Evolutionary conservation across 2,329 filamentous ascomycete species (phyloP).

Genomic region (Colletotrichum sp.): DNA sequence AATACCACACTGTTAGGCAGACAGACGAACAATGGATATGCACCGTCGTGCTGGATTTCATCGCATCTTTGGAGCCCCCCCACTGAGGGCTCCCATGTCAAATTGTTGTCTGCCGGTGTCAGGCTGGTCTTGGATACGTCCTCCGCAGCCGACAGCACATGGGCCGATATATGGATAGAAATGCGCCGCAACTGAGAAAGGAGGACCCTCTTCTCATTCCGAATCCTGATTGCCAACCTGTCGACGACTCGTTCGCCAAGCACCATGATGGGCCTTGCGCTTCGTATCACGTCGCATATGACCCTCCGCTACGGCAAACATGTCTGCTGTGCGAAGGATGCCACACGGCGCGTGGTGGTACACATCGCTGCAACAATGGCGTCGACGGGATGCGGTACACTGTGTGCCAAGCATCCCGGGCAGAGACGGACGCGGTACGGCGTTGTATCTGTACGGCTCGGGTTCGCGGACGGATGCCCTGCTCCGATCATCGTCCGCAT

Average conservation of each 20-base stretch:
- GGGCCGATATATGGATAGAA: constrained; percentile 3
- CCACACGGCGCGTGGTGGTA: neutral
- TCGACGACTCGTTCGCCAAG: constrained; percentile 11
- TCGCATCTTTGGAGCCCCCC: constrained; percentile 11
- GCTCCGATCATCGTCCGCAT: constrained; percentile 9
- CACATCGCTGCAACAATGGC: neutral
- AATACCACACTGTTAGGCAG: neutral
- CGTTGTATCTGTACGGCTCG: neutral
- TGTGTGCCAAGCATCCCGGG: neutral
- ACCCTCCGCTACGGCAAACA: neutral
- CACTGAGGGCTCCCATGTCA: neutral
- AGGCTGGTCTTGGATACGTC: constrained; percentile 7
- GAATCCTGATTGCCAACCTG: neutral
- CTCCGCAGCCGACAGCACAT: constrained; percentile 8
- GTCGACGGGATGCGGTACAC: neutral
- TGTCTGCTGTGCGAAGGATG: neutral
- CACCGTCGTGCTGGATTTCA: constrained; percentile 1
- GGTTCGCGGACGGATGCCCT: neutral
- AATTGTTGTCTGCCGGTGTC: constrained; percentile 11
- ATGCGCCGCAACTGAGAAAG: constrained; percentile 3
- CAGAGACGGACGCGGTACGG: constrained; percentile 1
- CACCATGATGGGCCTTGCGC: neutral
- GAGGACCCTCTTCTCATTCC: constrained; percentile 3
- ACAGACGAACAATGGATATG: neutral
- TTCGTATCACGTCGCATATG: constrained; percentile 9